Conservation (phyloP, 2,329 filamentous ascomycete species). For the Ascochyta pisi region DNA sequence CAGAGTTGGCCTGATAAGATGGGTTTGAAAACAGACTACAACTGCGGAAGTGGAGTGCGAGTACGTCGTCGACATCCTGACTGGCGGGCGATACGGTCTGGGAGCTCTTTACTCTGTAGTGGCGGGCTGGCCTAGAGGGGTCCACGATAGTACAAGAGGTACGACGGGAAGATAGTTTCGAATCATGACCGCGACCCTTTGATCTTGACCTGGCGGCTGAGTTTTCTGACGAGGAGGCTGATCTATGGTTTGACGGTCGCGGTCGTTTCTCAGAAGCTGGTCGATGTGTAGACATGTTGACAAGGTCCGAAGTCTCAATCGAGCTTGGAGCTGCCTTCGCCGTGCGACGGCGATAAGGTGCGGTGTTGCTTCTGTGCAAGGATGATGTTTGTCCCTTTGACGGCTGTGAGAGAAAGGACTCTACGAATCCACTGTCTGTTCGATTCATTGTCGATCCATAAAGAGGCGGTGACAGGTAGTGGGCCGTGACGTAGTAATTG, state of each 20-base stretch:
- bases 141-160: constrained; percentile 47
- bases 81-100: constrained; percentile 33
- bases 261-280: constrained; percentile 38
- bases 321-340: constrained; percentile 18
- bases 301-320: background rate
- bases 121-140: constrained; percentile 43
- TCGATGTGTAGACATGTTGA: constrained; percentile 9
- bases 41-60: constrained; percentile 50
- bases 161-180: constrained; percentile 44
- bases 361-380: constrained; percentile 35
- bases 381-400: constrained; percentile 22
- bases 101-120: constrained; percentile 45
- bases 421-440: constrained; percentile 44
- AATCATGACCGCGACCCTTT: constrained; percentile 36
- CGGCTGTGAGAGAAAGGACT: constrained; percentile 28
- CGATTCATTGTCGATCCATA: constrained; percentile 43
- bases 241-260: constrained; percentile 33
- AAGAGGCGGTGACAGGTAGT: constrained; percentile 21
- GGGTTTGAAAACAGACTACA: constrained; percentile 46
- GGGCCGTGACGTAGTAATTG: constrained; percentile 25
- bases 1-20: constrained; percentile 34
- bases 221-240: constrained; percentile 39
- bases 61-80: constrained; percentile 49
- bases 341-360: constrained; percentile 28
- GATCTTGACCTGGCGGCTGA: constrained; percentile 35